Evolutionary conservation across 768 basidiomycete genomes (phyloP), one percentile per base, ranked within the genome.

Genomic region (Podaxis sp.): DNA sequence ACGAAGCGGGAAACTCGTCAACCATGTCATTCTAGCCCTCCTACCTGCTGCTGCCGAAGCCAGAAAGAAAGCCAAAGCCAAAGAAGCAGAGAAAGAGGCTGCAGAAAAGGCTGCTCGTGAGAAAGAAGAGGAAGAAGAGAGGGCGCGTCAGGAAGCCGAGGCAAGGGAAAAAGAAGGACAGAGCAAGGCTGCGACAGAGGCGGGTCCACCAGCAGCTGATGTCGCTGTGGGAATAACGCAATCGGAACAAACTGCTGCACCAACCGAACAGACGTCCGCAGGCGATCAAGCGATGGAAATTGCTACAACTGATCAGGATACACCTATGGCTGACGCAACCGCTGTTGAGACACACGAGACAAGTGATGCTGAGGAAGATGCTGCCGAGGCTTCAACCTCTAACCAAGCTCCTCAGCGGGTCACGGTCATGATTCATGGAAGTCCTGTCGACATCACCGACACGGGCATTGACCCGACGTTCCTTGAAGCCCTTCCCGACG

Each of bases 401-500:
- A 52, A 66, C 54, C 52, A 68, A 41, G 17, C 66, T 57, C 71
- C 78, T 40, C 82, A 87, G 66, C 87, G 97, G 38, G 82, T 96
- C 28, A 94, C 92, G 0, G 90, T 99, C 69, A 83, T 86, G 77
- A 93, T 99, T 58, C 93, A 95, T 73, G 97, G 97, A 56, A 92
- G 86, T 66, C 82, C 88, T 6, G 93, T 99, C 28, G 97, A 99
- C 71, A 99, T 99, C 72, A 99, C 97, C 2, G 95, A 99, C 69
- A 96, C 95, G 40, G 97, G 97, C 4, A 98, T 99, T 70, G 97
- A 99, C 72, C 94, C 96, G 2, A 95, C 94, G 4, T 99, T 99
- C 84, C 79, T 99, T 62, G 95, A 98, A 76, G 97, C 97, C 26
- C 78, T 99, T 8, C 97, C 97, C 0, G 97, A 99, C 71, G 96